Percentiles rank a stretch among this genome's conserved stretches.
These are phyloP conservation scores for Rosa rugosa DNA, from an alignment of 306 rosid species.

Conservation along the genomic window DNA sequence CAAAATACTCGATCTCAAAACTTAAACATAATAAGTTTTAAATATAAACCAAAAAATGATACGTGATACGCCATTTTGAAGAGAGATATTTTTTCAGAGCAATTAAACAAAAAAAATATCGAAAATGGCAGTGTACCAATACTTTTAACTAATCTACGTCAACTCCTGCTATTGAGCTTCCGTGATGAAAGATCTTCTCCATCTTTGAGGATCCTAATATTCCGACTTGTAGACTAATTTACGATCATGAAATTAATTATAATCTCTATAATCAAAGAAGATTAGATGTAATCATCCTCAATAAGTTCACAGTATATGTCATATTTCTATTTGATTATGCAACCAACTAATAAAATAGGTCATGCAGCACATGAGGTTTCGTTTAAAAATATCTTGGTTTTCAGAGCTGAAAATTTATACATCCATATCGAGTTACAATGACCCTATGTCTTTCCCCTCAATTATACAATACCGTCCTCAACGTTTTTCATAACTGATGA, in stretches of 20 bases:
- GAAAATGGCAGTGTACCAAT: too few species aligned
- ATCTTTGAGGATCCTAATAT: neutral
- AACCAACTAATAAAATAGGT: neutral
- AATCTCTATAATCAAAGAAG: neutral
- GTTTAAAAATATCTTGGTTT: neutral
- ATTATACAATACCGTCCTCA: too few species aligned
- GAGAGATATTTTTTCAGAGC: too few species aligned
- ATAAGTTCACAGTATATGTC: neutral
- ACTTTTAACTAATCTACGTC: neutral
- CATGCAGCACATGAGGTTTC: neutral
- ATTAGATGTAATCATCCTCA: conserved; percentile 1
- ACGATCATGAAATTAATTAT: neutral
- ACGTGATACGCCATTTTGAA: too few species aligned
- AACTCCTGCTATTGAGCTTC: neutral
- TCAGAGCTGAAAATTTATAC: neutral
- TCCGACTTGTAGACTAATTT: neutral
- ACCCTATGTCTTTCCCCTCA: neutral
- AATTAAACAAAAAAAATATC: too few species aligned
- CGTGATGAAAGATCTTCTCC: neutral
- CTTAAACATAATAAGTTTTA: too few species aligned
- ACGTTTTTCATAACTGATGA: neutral
- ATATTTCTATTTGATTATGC: neutral
- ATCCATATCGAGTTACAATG: neutral
- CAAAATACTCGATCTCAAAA: neutral
- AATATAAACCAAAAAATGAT: too few species aligned